Conservation (phyloP, 1,284 basidiomycete genomes). For the Irpex sp. region DNA sequence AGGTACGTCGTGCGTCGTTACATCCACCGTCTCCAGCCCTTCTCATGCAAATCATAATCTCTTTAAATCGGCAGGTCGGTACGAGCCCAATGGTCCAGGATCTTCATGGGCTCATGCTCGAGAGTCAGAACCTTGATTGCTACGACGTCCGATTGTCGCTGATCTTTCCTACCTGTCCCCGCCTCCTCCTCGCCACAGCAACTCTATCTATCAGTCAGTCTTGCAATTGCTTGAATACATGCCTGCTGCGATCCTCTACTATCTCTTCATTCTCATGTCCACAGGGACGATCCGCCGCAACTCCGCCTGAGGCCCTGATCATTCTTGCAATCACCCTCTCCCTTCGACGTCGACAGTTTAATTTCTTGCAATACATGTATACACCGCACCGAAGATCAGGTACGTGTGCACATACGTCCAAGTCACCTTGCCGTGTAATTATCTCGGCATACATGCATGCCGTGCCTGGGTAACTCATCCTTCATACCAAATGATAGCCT, state of each 20-base stretch:
- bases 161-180: no score
- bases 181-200: no score
- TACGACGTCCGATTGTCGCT: no score
- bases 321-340: neutral
- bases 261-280: neutral
- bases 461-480: neutral
- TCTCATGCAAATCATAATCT: neutral
- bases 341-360: neutral
- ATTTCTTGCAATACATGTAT: neutral
- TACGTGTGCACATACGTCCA: neutral
- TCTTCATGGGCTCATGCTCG: neutral
- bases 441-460: neutral
- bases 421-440: no score
- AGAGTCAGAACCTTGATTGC: no score
- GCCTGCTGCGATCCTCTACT: neutral
- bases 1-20: no score
- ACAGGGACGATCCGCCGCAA: neutral
- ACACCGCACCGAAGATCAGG: neutral
- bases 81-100: neutral
- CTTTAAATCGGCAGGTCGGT: neutral
- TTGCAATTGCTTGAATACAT: neutral
- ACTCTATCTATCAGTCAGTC: no score
- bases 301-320: no score
- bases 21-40: neutral
- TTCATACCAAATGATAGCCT: no score